These are phyloP conservation scores for Cyberlindnera mycetangii DNA, from an alignment of 805 yeast species.

Conservation along the genomic window DNA sequence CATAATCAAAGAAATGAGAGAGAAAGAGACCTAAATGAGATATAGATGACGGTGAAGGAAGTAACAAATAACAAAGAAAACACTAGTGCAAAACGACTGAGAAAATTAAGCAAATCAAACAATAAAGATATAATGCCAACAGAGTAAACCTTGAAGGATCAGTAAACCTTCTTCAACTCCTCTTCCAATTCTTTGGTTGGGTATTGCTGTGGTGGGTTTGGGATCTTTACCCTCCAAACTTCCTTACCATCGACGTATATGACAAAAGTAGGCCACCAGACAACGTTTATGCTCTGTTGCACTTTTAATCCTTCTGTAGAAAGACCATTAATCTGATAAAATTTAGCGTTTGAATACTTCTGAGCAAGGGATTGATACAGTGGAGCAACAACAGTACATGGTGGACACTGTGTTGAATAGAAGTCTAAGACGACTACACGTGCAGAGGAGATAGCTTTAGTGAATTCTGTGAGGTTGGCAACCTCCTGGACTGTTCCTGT, in stretches of 20 bases:
- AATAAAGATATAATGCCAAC: too few relatives aligned
- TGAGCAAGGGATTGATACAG: constrained; percentile 19
- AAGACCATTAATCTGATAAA: constrained; percentile 24
- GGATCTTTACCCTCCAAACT: constrained; percentile 26
- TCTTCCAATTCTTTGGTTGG: constrained; percentile 25
- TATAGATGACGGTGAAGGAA: too few relatives aligned
- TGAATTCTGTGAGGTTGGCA: constrained; percentile 14
- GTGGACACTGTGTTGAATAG: constrained; percentile 27
- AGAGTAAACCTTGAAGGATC: too few relatives aligned
- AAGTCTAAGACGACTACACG: constrained; percentile 24
- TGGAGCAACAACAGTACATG: constrained; percentile 28
- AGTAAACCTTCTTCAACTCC: constrained; percentile 21
- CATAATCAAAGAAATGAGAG: too few relatives aligned
- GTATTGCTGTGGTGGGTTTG: constrained; percentile 27
- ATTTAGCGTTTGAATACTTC: constrained; percentile 23
- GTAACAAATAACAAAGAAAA: too few relatives aligned
- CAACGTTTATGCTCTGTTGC: constrained; percentile 24
- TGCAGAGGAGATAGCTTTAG: constrained; percentile 7
- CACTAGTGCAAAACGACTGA: too few relatives aligned
- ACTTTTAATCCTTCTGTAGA: constrained; percentile 19
- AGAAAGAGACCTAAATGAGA: too few relatives aligned
- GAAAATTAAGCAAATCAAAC: too few relatives aligned
- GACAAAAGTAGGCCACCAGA: constrained; percentile 31
- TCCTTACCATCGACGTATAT: constrained; percentile 22
- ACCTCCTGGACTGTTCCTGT: constrained; percentile 16